Base-by-base conservation (phyloP, 768 basidiomycete species). In the Asterophora lycoperdoides region DNA sequence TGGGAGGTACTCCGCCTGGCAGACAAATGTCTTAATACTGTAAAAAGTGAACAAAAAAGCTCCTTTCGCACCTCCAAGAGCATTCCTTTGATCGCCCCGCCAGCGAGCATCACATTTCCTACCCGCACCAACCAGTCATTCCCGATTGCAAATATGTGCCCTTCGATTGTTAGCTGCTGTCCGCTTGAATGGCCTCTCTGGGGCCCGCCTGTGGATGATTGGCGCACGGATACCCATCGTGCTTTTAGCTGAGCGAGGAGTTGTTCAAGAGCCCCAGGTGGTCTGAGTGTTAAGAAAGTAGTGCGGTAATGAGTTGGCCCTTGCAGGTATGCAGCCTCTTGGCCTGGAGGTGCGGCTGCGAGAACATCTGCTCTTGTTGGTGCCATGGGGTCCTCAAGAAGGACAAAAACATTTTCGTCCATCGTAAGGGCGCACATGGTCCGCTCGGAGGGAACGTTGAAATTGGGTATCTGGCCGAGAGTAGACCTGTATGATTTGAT, bases 1-100 rank as follows among this genome's bases (percentile, higher is more conserved):
- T 2, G 89, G 89, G 13, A 90, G 77, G 61, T 91, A 92, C 63
- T 92, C 89, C 6, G 86, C 89, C 89, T 89, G n/a, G 52, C 17
- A 44, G 39, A 45, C 41, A 35, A 38, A n/a, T n/a, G n/a, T n/a
- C n/a, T 34, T 15, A 28, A 28, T 41, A 19, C 45, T 15, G 13
- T 30, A 35, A 45, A 46, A 26, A 6, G 46, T 34, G 49, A 19
- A 3, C 32, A 33, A 10, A 17, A 44, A 28, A 58, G 23, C 23
- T 23, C 6, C 23, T 23, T 46, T 46, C 42, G 51, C 50, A 87
- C 89, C 80, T 92, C 89, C 20, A 92, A 70, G 34, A 92, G 71
- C 84, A 92, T 88, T n/a, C 89, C 89, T 59, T 83, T 88, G 3
- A 86, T 73, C 5, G 79, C 79, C 28, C 88, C 87, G 17, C 87